These are phyloP conservation scores for Poterioochromonas sp. DNA, from an alignment of 352 stramenopile genomes.

Conservation along the genomic window DNA sequence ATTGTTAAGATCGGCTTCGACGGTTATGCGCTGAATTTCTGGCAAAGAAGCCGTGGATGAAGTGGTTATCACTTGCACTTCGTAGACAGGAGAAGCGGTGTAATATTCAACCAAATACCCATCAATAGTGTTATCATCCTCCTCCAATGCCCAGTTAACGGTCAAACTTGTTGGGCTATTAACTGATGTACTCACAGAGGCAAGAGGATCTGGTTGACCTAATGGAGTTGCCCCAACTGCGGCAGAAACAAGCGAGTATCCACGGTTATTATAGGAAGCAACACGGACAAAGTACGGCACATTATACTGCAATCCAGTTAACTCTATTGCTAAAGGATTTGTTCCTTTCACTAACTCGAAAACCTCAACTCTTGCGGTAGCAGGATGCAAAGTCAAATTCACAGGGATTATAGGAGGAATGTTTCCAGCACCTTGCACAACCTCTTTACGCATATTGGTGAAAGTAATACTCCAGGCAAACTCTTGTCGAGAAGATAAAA, in stretches of 20 bases:
- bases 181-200: constrained; percentile 67
- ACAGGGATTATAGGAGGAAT: constrained; percentile 35
- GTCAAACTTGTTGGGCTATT: constrained; percentile 68
- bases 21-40: constrained; percentile 58
- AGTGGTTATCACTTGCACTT: constrained; percentile 63
- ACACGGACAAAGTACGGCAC: constrained; percentile 84
- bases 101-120: constrained; percentile 65
- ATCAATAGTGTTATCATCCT: constrained; percentile 54
- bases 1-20: constrained; percentile 53
- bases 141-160: constrained; percentile 59
- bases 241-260: constrained; percentile 63
- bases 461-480: constrained; percentile 88
- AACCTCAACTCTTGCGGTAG: constrained; percentile 59
- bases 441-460: constrained; percentile 75
- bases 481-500: constrained; percentile 20
- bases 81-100: constrained; percentile 41
- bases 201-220: constrained; percentile 52
- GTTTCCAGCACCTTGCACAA: constrained; percentile 73
- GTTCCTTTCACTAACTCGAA: constrained; percentile 79
- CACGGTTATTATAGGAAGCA: constrained; percentile 85
- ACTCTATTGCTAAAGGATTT: constrained; percentile 65
- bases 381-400: constrained; percentile 40
- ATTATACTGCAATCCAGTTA: constrained; percentile 70
- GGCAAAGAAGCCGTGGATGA: constrained; percentile 52
- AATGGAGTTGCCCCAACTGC: constrained; percentile 44